Percentiles rank a stretch among this genome's conserved stretches.
Conservation (phyloP, 805 yeast genomes). For the Saturnispora serradocipensis region DNA sequence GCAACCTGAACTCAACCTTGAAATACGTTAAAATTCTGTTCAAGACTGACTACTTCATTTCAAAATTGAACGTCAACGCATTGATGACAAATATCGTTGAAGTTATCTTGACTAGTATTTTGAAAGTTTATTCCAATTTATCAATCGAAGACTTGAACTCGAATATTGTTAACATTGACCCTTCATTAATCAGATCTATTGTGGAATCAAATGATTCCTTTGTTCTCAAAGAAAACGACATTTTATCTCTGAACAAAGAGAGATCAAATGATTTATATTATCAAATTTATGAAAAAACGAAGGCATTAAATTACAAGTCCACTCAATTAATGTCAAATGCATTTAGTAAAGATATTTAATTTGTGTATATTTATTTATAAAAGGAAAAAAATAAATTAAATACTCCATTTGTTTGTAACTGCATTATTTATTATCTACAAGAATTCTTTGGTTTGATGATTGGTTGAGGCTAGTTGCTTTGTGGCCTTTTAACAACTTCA, state of each 20-base stretch:
- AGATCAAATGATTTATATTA: slow-evolving; percentile 52
- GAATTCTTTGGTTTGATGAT: neutral
- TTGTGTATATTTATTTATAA: too few relatives aligned
- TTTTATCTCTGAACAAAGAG: slow-evolving; percentile 43
- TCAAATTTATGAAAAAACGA: slow-evolving; percentile 60
- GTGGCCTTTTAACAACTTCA: slow-evolving; percentile 26
- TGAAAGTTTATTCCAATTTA: slow-evolving; percentile 20
- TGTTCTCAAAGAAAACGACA: slow-evolving; percentile 24
- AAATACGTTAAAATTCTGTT: slow-evolving; percentile 38
- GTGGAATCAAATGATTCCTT: slow-evolving; percentile 7
- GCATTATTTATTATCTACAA: neutral
- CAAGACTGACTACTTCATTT: slow-evolving; percentile 50
- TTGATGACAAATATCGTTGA: slow-evolving; percentile 19
- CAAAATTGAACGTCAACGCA: slow-evolving; percentile 29
- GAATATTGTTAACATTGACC: slow-evolving; percentile 11
- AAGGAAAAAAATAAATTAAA: neutral
- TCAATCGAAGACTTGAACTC: slow-evolving; percentile 16
- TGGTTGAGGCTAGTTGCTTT: neutral
- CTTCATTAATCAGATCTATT: slow-evolving; percentile 23
- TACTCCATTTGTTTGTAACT: neutral
- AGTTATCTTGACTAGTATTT: slow-evolving; percentile 19
- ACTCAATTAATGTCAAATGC: slow-evolving; percentile 46
- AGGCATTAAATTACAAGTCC: slow-evolving; percentile 51
- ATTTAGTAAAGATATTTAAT: slow-evolving; percentile 12
- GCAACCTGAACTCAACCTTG: slow-evolving; percentile 40